phyloP scores from a whole-genome alignment of 2,329 filamentous ascomycete genomes.

The Coleophoma eucalyptorum region DNA sequence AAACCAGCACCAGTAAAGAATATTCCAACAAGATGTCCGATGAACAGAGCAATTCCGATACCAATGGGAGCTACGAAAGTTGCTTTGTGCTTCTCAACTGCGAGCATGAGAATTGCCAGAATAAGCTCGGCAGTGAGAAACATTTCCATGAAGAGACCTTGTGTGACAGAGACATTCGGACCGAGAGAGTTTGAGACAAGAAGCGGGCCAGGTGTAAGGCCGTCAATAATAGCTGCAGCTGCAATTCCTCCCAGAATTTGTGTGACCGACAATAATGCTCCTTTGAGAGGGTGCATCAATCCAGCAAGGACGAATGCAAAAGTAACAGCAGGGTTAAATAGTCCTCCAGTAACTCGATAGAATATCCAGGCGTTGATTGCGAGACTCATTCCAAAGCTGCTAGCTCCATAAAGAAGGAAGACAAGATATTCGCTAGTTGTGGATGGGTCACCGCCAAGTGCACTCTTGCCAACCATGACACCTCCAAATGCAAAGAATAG shows the following conservation, averaged over 20 bases:
- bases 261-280: conserved; percentile 25
- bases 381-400: conserved; percentile 27
- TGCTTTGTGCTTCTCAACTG: conserved; percentile 43
- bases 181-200: conserved; percentile 37
- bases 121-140: conserved; percentile 43
- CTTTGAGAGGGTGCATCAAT: conserved; percentile 27
- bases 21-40: conserved; percentile 38
- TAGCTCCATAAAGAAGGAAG: conserved; percentile 8
- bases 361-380: conserved; percentile 50
- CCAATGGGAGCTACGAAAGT: conserved; percentile 45
- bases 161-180: conserved; percentile 33
- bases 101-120: conserved; percentile 49
- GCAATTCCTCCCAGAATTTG: conserved; percentile 30
- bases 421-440: conserved; percentile 38
- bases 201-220: conserved; percentile 38
- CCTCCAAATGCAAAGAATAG: conserved; percentile 21
- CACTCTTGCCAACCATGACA: conserved; percentile 4
- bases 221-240: conserved; percentile 37
- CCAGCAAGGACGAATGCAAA: conserved; percentile 32
- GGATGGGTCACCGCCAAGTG: conserved; percentile 26
- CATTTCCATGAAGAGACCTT: conserved; percentile 46
- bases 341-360: conserved; percentile 44
- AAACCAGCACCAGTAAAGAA: conserved; percentile 44
- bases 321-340: conserved; percentile 46
- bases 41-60: conserved; percentile 42